phyloP scores from a whole-genome alignment of 805 yeast species.

The Candida ulmi region DNA sequence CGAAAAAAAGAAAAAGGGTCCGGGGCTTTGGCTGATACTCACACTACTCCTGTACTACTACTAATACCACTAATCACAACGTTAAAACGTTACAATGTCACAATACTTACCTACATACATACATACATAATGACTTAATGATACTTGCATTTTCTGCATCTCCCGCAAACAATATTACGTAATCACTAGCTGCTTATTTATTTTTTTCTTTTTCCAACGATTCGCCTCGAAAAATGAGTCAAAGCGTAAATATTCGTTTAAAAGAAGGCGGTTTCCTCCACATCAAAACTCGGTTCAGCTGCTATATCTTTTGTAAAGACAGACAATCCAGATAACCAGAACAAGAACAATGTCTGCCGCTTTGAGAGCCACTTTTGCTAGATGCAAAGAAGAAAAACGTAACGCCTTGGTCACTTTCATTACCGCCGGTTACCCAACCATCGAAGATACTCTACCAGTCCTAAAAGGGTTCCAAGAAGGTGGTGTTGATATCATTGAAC shows the following conservation, averaged over 20 bases:
- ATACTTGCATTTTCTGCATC: too few species aligned
- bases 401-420: constrained; percentile 86
- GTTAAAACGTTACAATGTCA: too few species aligned
- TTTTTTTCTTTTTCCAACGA: neutral
- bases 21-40: constrained; percentile 18
- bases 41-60: neutral
- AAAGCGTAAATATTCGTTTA: neutral
- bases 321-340: too few species aligned
- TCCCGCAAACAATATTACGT: neutral
- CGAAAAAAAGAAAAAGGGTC: constrained; percentile 11
- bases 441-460: constrained; percentile 83
- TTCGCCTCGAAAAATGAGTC: neutral
- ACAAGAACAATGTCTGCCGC: constrained; percentile 31
- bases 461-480: constrained; percentile 87
- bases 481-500: constrained; percentile 91
- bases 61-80: too few species aligned
- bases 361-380: constrained; percentile 53
- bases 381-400: constrained; percentile 60
- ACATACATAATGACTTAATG: too few species aligned
- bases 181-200: neutral
- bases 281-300: too few species aligned
- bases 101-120: too few species aligned
- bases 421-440: constrained; percentile 90
- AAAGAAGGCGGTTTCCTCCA: too few species aligned
- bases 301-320: too few species aligned